A percentile compares a stretch with the other conserved stretches of the same genome.
phyloP scores from a whole-genome alignment of 1,284 basidiomycete species.

The Sanghuangporus sanghuang region DNA sequence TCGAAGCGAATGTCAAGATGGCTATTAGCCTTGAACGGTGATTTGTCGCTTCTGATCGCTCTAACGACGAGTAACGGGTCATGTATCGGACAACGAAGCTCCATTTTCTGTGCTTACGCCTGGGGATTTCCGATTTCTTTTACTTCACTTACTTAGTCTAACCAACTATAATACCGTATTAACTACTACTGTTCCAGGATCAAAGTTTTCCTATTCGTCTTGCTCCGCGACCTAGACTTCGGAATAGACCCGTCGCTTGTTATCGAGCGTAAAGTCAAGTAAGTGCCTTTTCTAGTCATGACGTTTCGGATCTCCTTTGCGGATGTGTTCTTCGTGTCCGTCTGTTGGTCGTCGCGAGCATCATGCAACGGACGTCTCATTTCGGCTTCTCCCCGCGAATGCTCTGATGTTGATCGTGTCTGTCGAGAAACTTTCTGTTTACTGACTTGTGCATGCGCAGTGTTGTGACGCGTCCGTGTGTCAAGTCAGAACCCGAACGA shows the following conservation, averaged over 20 bases:
- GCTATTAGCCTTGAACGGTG: too few species aligned
- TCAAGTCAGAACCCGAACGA: slow-evolving; percentile 41
- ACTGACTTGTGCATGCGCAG: slow-evolving; percentile 26
- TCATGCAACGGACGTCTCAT: slow-evolving; percentile 14
- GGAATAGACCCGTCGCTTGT: slow-evolving; percentile 44
- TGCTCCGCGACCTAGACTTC: slow-evolving; percentile 53
- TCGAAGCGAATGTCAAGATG: too few species aligned
- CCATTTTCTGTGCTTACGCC: background rate
- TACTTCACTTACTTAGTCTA: too few species aligned
- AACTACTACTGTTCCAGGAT: slow-evolving; percentile 37
- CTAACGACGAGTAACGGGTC: too few species aligned
- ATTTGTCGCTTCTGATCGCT: background rate
- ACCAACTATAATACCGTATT: background rate
- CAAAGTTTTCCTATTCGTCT: slow-evolving; percentile 54
- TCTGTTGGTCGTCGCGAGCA: background rate
- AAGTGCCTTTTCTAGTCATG: slow-evolving; percentile 26
- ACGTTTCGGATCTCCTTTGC: background rate
- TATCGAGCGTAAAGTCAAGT: slow-evolving; percentile 64
- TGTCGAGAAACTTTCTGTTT: slow-evolving; percentile 15
- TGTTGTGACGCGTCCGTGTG: slow-evolving; percentile 50
- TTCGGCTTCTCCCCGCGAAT: slow-evolving; percentile 7
- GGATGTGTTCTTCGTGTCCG: background rate
- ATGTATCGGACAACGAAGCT: too few species aligned
- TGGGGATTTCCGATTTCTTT: background rate
- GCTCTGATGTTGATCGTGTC: slow-evolving; percentile 9